Conservation (phyloP, 1,139 yeast species). For the Starmera stellimalicola region DNA sequence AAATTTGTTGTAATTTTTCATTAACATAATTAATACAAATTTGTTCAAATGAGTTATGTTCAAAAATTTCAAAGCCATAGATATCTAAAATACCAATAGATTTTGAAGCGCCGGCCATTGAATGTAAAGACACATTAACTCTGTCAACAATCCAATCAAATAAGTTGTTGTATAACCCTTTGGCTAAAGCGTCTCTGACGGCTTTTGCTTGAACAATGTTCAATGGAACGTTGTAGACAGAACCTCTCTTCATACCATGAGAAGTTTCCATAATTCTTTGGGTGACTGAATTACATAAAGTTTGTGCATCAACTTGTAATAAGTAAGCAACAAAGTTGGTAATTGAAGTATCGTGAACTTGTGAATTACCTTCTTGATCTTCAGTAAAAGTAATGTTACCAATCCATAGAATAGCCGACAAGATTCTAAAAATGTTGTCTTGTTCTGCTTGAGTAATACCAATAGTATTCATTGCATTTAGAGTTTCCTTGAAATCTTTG, state of each 20-base stretch:
- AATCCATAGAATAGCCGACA: constrained; percentile 86
- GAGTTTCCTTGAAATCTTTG: constrained; percentile 69
- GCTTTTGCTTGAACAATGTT: constrained; percentile 90
- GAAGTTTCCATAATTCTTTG: constrained; percentile 85
- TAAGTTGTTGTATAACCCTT: constrained; percentile 84
- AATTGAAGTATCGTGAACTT: constrained; percentile 74
- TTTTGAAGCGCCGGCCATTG: constrained; percentile 44
- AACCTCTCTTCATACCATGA: constrained; percentile 84
- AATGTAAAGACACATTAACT: constrained; percentile 65
- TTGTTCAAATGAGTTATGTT: constrained; percentile 93
- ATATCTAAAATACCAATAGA: constrained; percentile 94
- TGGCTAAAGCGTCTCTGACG: constrained; percentile 90
- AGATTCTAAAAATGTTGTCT: constrained; percentile 77
- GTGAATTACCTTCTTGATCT: constrained; percentile 80
- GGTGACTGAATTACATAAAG: constrained; percentile 57
- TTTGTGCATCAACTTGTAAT: constrained; percentile 66
- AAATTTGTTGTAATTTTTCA: constrained; percentile 94
- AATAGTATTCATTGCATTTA: constrained; percentile 79
- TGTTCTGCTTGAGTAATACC: constrained; percentile 79
- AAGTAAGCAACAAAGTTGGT: constrained; percentile 91
- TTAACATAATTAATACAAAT: constrained; percentile 95
- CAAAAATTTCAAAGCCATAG: constrained; percentile 97
- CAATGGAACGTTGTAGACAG: constrained; percentile 89
- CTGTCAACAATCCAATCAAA: constrained; percentile 98
- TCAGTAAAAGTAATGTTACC: constrained; percentile 86